Base-by-base conservation (phyloP, 805 yeast genomes). In the Hanseniaspora valbyensis region DNA sequence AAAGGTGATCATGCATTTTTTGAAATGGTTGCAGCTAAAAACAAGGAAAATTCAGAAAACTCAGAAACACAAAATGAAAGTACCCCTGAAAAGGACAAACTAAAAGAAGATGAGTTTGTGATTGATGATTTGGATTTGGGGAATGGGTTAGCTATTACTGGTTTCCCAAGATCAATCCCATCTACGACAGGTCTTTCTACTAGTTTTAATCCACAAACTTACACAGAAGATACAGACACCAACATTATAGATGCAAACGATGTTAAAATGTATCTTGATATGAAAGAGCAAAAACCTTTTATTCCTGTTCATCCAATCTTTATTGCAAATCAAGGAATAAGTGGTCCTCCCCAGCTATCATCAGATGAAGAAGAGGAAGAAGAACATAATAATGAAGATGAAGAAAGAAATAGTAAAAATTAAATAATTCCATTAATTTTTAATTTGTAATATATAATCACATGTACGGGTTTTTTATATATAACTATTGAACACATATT, bases 141-240 rank as follows among this genome's bases (percentile, higher is more conserved):
- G 29, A 38, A 48, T 26, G 51, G 51, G 12, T 19, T 48, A 14
- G 44, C 36, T 9, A 48, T 48, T 4, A 33, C 44, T 6, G 42
- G 28, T 2, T 39, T 48, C 29, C 44, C 51, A 13, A 48, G 44
- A 33, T 48, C 51, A 18, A 25, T 48, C 5, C 51, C 51, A 2
- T 48, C 51, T 21, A 38, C 50, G 14, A 39, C 39, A 4, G 38
- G 39, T 6, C n/a, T 39, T 3, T 46, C 50, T 13, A 33, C 51
- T 25, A 34, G 38, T 10, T 18, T 3, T 16, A 3, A 25, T 14
- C 12, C 5, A 4, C 13, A 39, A n/a, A 9, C 24, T 12, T 21
- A 37, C 12, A 22, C 13, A 4, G 28, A 21, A 8, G 7, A 37
- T 13, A 37, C 16, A 4, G 28, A 22, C 8, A 14, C 8, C n/a